Percentiles rank a stretch among this genome's conserved stretches.
Evolutionary conservation across 768 basidiomycete genomes (phyloP).

Genomic region (Dacryopinax spathularia): DNA sequence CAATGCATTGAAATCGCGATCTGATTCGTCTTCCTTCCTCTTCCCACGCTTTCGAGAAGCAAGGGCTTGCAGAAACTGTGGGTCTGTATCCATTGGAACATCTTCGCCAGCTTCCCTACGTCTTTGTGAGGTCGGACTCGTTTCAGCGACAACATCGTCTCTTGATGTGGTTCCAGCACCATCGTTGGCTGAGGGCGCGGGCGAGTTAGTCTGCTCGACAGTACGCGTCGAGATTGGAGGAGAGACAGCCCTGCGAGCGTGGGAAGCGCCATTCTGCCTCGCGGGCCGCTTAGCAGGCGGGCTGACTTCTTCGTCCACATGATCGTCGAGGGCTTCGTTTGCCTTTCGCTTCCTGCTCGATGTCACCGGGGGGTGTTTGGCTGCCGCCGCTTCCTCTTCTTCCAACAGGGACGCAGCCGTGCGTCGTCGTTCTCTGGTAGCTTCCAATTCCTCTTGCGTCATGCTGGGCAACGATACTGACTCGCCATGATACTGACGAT

Average conservation of each 20-base stretch:
- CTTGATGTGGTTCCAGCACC: no score
- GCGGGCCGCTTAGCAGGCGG: no score
- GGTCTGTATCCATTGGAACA: slow-evolving; percentile 39
- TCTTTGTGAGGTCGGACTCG: neutral
- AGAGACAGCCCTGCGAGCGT: no score
- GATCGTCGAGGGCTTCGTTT: neutral
- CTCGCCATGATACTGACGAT: neutral
- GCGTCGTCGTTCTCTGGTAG: neutral
- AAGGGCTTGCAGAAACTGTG: slow-evolving; percentile 53
- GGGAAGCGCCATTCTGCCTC: no score
- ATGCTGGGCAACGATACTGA: neutral
- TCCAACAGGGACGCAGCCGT: neutral
- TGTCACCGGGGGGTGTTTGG: neutral
- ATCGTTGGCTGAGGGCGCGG: no score
- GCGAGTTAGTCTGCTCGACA: no score
- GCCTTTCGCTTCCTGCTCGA: neutral
- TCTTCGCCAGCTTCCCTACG: neutral
- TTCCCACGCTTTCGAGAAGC: slow-evolving; percentile 59
- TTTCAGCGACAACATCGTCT: no score
- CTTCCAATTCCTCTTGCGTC: neutral
- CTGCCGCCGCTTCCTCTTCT: neutral
- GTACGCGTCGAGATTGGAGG: no score
- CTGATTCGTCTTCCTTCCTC: slow-evolving; percentile 52
- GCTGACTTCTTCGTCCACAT: neutral
- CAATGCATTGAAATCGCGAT: slow-evolving; percentile 66